phyloP scores from a whole-genome alignment of 306 rosid species.

The Prosopis cineraria region DNA sequence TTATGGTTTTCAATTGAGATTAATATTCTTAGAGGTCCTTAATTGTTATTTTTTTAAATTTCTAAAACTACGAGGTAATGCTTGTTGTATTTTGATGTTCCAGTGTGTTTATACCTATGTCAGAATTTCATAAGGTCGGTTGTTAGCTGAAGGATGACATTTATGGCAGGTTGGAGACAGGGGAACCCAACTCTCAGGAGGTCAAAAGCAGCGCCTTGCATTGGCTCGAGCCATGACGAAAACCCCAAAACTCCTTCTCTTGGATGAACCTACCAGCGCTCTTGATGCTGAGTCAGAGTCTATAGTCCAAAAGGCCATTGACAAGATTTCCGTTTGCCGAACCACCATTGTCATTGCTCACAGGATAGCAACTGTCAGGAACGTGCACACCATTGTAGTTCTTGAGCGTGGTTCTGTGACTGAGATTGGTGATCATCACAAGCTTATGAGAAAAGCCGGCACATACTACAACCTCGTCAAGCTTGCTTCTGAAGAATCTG shows the following conservation, averaged over 20 bases:
- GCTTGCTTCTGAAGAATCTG: conserved; percentile 58
- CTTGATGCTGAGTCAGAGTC: conserved; percentile 83
- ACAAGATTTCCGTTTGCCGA: conserved; percentile 74
- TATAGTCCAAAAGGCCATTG: conserved; percentile 76
- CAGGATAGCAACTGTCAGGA: conserved; percentile 77
- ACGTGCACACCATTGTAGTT: conserved; percentile 70
- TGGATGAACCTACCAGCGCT: conserved; percentile 96
- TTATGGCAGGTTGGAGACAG: conserved; percentile 77
- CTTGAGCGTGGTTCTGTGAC: conserved; percentile 69
- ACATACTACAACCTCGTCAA: conserved; percentile 72
- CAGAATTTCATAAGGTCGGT: not conserved
- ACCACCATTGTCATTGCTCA: conserved; percentile 90
- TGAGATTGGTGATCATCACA: conserved; percentile 77
- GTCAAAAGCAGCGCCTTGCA: conserved; percentile 90
- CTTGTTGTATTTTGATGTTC: too few species aligned
- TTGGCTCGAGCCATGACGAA: conserved; percentile 90
- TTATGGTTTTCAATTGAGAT: too few species aligned
- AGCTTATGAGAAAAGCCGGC: conserved; percentile 72
- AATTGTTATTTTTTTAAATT: too few species aligned
- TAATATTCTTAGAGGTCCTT: too few species aligned
- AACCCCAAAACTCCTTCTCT: conserved; percentile 76
- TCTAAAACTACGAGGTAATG: too few species aligned
- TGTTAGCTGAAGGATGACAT: conserved; percentile 13
- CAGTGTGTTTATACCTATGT: too few species aligned
- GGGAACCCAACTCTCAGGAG: conserved; percentile 90